Evolutionary conservation across 1,139 yeast genomes (phyloP).

Genomic region (Sugiyamaella paludigena): DNA sequence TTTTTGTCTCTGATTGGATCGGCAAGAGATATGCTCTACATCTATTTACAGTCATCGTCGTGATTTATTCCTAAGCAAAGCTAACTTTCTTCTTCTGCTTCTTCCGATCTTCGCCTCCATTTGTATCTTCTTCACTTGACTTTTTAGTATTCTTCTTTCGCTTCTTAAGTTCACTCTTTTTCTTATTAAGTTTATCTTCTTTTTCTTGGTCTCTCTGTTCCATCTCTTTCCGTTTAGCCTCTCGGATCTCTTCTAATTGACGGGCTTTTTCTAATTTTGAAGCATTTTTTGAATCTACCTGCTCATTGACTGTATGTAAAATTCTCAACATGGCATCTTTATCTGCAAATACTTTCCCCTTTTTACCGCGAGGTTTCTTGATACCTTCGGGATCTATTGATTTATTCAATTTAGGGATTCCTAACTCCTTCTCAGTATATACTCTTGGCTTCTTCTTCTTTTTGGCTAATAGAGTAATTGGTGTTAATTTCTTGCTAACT

Average conservation of each 20-base stretch:
- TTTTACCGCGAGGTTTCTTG: constrained; percentile 70
- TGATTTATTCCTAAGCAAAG: constrained; percentile 25
- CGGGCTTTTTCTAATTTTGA: constrained; percentile 87
- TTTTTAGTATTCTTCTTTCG: constrained; percentile 36
- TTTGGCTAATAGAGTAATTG: constrained; percentile 16
- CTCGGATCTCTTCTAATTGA: constrained; percentile 86
- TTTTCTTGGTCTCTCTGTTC: constrained; percentile 78
- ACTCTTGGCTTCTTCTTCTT: constrained; percentile 49
- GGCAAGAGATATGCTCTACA: no score
- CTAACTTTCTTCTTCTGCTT: constrained; percentile 25
- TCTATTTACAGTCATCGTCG: no score
- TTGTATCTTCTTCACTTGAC: constrained; percentile 14
- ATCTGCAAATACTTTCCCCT: constrained; percentile 85
- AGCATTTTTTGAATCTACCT: constrained; percentile 77
- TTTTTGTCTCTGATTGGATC: no score
- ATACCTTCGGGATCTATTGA: constrained; percentile 86
- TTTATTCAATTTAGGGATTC: constrained; percentile 73
- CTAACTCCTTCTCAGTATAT: constrained; percentile 74
- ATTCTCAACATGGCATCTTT: constrained; percentile 72
- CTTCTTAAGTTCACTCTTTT: constrained; percentile 71
- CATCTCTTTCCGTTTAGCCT: constrained; percentile 78
- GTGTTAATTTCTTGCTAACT: constrained; percentile 20
- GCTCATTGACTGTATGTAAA: constrained; percentile 77
- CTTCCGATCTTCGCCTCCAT: constrained; percentile 1
- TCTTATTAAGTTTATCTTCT: constrained; percentile 65